Percentiles rank a stretch among this genome's conserved stretches.
Conservation (phyloP, 1,284 basidiomycete genomes). For the Singerocomus rubriflavus region DNA sequence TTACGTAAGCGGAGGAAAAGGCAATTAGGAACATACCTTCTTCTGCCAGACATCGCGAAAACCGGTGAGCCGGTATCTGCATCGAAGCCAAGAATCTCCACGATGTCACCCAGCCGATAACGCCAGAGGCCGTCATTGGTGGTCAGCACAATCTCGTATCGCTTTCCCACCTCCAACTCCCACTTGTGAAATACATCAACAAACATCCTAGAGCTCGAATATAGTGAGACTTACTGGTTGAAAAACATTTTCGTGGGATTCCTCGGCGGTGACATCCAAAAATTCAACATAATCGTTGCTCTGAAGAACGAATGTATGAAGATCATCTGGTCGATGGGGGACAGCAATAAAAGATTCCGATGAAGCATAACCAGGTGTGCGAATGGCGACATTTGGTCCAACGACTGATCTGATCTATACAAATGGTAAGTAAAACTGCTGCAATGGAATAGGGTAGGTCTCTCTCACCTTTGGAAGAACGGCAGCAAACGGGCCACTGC, state of each 20-base stretch:
- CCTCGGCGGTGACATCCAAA: not conserved
- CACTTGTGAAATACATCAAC: conserved; percentile 1
- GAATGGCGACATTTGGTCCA: conserved; percentile 4
- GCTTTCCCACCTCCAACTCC: conserved; percentile 6
- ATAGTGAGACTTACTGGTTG: not conserved
- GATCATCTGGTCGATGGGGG: not conserved
- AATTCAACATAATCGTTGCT: conserved; percentile 3
- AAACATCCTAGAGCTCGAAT: not conserved
- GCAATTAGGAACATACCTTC: not conserved
- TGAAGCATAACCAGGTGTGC: conserved; percentile 3
- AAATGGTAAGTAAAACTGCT: not conserved
- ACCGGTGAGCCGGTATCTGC: conserved; percentile 4
- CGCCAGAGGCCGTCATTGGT: conserved; percentile 15
- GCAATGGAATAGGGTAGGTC: no score
- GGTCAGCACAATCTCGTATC: conserved; percentile 12
- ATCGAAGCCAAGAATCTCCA: conserved; percentile 6
- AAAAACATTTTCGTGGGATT: conserved; percentile 1
- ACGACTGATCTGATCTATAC: not conserved
- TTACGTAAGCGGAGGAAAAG: no score
- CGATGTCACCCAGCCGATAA: conserved; percentile 8
- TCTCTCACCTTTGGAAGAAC: conserved; percentile 1
- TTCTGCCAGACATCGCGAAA: conserved; percentile 3
- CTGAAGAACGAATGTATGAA: not conserved
- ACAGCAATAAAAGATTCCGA: conserved; percentile 4
- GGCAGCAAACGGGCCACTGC: conserved; percentile 11